Conservation (phyloP, 345 rosid genomes). For the Combretum micranthum region DNA sequence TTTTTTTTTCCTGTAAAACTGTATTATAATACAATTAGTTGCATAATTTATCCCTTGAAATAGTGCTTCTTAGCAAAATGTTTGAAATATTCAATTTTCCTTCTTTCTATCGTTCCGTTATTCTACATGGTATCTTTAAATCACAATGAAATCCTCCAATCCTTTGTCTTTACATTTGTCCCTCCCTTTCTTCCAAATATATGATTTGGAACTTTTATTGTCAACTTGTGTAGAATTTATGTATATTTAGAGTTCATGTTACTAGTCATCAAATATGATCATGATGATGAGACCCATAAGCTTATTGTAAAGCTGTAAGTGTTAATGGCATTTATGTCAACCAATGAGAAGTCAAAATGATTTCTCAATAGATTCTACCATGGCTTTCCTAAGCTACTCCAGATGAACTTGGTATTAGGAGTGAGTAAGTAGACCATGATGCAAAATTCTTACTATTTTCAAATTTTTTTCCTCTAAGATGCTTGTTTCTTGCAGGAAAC, state of each 20-base stretch:
- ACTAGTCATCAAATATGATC: slow-evolving; percentile 78
- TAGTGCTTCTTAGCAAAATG: too few species aligned
- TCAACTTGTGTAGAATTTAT: too few species aligned
- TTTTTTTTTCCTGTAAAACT: too few species aligned
- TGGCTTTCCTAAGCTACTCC: slow-evolving; percentile 91
- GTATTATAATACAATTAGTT: too few species aligned
- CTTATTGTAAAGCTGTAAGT: slow-evolving; percentile 42
- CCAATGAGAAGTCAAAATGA: slow-evolving; percentile 30
- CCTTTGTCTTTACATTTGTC: too few species aligned
- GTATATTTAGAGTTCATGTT: neutral
- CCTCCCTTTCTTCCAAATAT: too few species aligned
- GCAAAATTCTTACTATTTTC: slow-evolving; percentile 11
- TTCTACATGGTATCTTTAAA: too few species aligned
- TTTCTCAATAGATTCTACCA: slow-evolving; percentile 50
- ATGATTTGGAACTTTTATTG: too few species aligned
- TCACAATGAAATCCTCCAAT: too few species aligned
- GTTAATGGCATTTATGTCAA: slow-evolving; percentile 51
- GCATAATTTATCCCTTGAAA: too few species aligned
- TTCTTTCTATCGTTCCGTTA: too few species aligned
- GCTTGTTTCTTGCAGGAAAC: slow-evolving; percentile 53
- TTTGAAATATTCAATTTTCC: too few species aligned
- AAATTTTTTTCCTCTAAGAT: slow-evolving; percentile 13
- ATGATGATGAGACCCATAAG: slow-evolving; percentile 63
- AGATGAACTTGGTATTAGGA: slow-evolving; percentile 81
- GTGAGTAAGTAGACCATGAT: neutral